Percentiles rank a stretch among this genome's conserved stretches.
These are phyloP conservation scores for Eucalyptus paniculata DNA, from an alignment of 345 rosid species.

Conservation along the genomic window DNA sequence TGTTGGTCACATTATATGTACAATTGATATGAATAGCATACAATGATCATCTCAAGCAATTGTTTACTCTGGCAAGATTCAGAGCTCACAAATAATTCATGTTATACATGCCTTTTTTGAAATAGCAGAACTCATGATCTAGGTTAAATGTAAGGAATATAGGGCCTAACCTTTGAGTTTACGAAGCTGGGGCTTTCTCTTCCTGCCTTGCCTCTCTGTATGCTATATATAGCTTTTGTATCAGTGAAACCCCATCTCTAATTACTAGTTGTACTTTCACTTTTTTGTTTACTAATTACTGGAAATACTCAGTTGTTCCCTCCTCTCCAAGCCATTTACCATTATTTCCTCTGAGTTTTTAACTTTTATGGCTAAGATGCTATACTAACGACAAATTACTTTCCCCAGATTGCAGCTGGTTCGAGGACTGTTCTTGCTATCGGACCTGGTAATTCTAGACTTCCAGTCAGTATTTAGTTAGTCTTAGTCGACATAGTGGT, in stretches of 20 bases:
- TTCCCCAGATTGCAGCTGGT: constrained; percentile 64
- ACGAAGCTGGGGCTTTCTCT: neutral
- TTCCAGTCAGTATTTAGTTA: neutral
- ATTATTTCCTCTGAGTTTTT: neutral
- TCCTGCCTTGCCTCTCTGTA: neutral
- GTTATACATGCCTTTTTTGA: neutral
- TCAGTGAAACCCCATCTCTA: neutral
- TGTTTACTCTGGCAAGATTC: neutral
- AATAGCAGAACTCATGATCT: neutral
- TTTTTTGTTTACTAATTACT: neutral
- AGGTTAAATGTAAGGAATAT: neutral
- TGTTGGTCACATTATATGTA: neutral
- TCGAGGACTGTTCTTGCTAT: constrained; percentile 83
- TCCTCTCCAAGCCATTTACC: neutral
- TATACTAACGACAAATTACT: neutral
- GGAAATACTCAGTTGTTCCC: neutral
- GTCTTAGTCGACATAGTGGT: neutral
- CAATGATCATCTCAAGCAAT: neutral
- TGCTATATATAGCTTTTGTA: neutral
- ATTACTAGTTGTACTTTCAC: neutral
- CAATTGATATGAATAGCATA: neutral
- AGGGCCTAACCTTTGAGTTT: neutral
- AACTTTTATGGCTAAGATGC: neutral
- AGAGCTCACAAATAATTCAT: neutral
- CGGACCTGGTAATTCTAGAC: constrained; percentile 54